A percentile compares a stretch with the other conserved stretches of the same genome.
These are phyloP conservation scores for Rubus parviflorus DNA, from an alignment of 306 rosid species.

Conservation along the genomic window DNA sequence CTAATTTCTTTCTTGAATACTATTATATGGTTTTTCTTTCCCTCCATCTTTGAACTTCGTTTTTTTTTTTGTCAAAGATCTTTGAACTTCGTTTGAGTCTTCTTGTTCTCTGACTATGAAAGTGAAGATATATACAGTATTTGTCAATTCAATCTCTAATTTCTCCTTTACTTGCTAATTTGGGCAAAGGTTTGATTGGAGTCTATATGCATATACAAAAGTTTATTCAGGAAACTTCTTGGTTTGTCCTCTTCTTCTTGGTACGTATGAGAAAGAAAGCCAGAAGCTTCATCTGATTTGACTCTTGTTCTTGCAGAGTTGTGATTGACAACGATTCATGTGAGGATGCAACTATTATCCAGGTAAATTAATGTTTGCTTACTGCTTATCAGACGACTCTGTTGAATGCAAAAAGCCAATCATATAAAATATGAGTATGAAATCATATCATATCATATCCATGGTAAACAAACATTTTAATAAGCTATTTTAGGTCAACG, in stretches of 20 bases:
- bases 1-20: no score
- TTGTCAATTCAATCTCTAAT: no score
- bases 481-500: not conserved
- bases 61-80: no score
- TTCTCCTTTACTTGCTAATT: no score
- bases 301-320: constrained; percentile 60
- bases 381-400: constrained; percentile 3
- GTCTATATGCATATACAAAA: not conserved
- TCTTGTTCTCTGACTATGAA: not conserved
- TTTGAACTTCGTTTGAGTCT: not conserved
- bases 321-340: constrained; percentile 83
- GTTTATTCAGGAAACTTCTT: not conserved
- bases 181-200: constrained; percentile 3
- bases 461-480: no score
- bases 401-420: not conserved
- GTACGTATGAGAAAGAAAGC: not conserved
- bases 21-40: no score
- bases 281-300: constrained; percentile 25
- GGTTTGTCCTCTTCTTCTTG: constrained; percentile 6
- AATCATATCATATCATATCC: no score
- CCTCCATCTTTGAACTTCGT: no score
- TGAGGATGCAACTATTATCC: constrained; percentile 74
- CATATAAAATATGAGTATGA: not conserved
- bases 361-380: constrained; percentile 40
- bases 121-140: not conserved